Conservation (phyloP, 2,329 filamentous ascomycete genomes). For the Triangularia setosa region DNA sequence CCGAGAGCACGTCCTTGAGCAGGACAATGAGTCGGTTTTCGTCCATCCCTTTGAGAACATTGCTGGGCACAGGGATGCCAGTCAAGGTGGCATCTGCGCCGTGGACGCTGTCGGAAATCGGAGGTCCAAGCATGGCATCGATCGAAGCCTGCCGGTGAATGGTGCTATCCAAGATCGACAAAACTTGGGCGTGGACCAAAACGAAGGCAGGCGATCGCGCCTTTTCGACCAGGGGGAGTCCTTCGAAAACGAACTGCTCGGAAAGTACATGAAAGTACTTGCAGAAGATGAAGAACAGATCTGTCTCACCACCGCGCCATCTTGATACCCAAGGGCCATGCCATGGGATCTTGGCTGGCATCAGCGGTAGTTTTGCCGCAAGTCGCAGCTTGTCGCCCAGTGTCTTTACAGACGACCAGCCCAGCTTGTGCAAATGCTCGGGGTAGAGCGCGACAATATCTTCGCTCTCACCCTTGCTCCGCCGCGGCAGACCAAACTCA, state of each 20-base stretch:
- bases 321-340: conserved; percentile 77
- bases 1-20: conserved; percentile 71
- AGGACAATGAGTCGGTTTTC: conserved; percentile 82
- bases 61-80: conserved; percentile 54
- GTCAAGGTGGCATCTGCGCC: conserved; percentile 64
- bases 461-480: conserved; percentile 53
- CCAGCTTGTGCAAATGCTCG: conserved; percentile 53
- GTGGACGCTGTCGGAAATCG: conserved; percentile 42
- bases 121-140: conserved; percentile 42
- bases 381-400: conserved; percentile 59
- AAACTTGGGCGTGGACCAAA: conserved; percentile 75
- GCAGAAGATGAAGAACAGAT: conserved; percentile 86
- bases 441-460: conserved; percentile 69
- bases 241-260: conserved; percentile 64
- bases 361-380: conserved; percentile 60
- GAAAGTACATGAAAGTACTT: conserved; percentile 82
- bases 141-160: conserved; percentile 68
- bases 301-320: conserved; percentile 84
- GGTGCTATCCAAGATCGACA: conserved; percentile 75
- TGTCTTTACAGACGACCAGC: conserved; percentile 50
- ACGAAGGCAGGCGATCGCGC: conserved; percentile 71
- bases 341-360: conserved; percentile 74
- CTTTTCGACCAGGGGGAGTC: conserved; percentile 51
- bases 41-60: conserved; percentile 76
- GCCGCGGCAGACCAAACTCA: conserved; percentile 62